These are phyloP conservation scores for Tetratostichococcus sp. DNA, from an alignment of 139 green algal species.

Conservation along the genomic window DNA sequence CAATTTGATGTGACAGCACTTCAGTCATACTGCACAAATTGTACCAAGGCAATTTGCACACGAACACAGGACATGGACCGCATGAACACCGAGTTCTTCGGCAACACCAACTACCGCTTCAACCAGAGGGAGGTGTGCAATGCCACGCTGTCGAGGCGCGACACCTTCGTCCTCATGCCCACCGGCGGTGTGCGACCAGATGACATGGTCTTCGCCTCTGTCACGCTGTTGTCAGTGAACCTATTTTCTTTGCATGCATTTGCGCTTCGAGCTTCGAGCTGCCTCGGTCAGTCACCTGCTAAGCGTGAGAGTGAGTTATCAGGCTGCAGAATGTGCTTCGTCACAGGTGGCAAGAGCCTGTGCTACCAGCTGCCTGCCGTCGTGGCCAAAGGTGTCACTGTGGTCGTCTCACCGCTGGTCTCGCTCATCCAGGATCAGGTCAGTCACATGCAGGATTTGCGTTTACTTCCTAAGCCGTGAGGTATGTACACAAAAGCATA, in stretches of 20 bases:
- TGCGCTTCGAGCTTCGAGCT: too few species aligned
- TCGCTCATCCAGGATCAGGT: constrained; percentile 87
- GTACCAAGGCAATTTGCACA: too few species aligned
- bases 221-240: too few species aligned
- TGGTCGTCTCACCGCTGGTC: constrained; percentile 73
- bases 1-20: too few species aligned
- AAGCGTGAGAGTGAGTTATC: too few species aligned
- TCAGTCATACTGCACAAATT: too few species aligned
- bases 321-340: background rate
- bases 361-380: constrained; percentile 80
- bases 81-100: constrained; percentile 49
- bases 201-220: too few species aligned
- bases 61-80: constrained; percentile 23
- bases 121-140: constrained; percentile 77
- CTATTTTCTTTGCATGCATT: too few species aligned
- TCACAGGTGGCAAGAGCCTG: constrained; percentile 63
- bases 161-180: constrained; percentile 89
- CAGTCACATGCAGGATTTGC: too few species aligned
- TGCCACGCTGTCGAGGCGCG: constrained; percentile 56
- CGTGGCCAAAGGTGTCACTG: constrained; percentile 50
- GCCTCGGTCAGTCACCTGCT: too few species aligned
- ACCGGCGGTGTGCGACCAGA: constrained; percentile 56
- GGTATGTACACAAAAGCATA: too few species aligned
- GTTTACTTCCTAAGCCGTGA: too few species aligned
- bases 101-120: constrained; percentile 62